Conservation (phyloP, 192 early-diverging fungal species). For the Umbelopsis isabellina region DNA sequence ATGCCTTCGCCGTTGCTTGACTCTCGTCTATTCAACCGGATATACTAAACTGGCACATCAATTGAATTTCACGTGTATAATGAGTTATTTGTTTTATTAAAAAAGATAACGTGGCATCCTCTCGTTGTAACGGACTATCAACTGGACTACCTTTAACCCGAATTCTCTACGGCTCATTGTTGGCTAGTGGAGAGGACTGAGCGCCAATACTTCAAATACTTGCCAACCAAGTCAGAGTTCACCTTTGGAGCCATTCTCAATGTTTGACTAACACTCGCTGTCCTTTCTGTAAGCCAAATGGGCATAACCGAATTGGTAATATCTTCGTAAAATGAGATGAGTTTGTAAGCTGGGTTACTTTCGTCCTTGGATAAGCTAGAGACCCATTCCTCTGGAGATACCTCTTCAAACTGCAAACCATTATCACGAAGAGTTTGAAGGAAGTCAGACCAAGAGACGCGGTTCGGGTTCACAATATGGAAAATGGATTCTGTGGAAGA, state of each 20-base stretch:
- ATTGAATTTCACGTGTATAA: too few species aligned
- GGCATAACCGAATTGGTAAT: constrained; percentile 20
- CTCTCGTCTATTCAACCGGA: too few species aligned
- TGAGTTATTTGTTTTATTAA: too few species aligned
- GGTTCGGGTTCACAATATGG: constrained; percentile 36
- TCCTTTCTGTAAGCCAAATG: constrained; percentile 27
- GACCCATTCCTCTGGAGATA: constrained; percentile 28
- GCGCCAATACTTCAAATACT: constrained; percentile 15
- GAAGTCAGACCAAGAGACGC: constrained; percentile 24
- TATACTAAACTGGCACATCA: too few species aligned
- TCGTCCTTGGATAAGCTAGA: constrained; percentile 26
- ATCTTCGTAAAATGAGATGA: constrained; percentile 29
- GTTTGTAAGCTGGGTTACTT: constrained; percentile 33
- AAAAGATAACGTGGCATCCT: too few species aligned
- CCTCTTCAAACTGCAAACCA: constrained; percentile 28
- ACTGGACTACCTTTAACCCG: too few species aligned
- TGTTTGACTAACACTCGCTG: background rate
- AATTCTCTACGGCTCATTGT: too few species aligned
- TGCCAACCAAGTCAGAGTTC: background rate
- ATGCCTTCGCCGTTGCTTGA: too few species aligned
- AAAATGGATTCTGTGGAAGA: constrained; percentile 4
- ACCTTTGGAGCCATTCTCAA: constrained; percentile 8
- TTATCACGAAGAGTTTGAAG: constrained; percentile 21
- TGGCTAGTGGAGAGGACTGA: too few species aligned
- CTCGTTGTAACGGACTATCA: too few species aligned